phyloP scores from a whole-genome alignment of 176 grass and related monocot species.

The Triticum urartu region DNA sequence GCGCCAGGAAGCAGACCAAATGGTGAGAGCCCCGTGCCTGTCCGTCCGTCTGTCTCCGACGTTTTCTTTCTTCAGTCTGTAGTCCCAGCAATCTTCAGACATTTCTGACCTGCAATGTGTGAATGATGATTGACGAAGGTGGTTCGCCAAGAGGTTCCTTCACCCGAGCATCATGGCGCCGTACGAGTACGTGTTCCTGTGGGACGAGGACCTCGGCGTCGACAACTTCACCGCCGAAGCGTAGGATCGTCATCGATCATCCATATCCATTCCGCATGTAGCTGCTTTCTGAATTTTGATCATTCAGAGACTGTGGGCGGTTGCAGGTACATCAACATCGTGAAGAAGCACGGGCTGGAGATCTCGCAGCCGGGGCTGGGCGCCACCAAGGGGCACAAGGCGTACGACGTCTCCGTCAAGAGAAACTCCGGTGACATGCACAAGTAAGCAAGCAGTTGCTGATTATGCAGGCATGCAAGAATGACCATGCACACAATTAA shows the following conservation, averaged over 20 bases:
- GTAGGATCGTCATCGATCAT: neutral
- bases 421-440: constrained; percentile 23
- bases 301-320: neutral
- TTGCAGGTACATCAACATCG: constrained; percentile 11
- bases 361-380: constrained; percentile 42
- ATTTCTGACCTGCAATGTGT: neutral
- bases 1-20: neutral
- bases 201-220: constrained; percentile 44
- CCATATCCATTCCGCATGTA: too few species aligned
- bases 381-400: neutral
- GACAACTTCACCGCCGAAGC: constrained; percentile 18
- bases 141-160: constrained; percentile 3
- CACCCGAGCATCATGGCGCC: constrained; percentile 39
- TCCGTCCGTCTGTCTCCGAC: neutral
- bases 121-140: neutral
- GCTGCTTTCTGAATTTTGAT: neutral
- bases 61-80: neutral
- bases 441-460: neutral
- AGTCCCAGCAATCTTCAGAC: neutral
- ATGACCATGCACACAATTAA: too few species aligned
- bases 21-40: neutral
- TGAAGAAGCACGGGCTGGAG: constrained; percentile 12
- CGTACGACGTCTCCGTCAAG: neutral
- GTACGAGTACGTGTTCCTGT: constrained; percentile 48
- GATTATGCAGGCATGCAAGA: too few species aligned